Evolutionary conservation across 2,329 filamentous ascomycete species (phyloP).

Genomic region (Cryphonectria japonica): DNA sequence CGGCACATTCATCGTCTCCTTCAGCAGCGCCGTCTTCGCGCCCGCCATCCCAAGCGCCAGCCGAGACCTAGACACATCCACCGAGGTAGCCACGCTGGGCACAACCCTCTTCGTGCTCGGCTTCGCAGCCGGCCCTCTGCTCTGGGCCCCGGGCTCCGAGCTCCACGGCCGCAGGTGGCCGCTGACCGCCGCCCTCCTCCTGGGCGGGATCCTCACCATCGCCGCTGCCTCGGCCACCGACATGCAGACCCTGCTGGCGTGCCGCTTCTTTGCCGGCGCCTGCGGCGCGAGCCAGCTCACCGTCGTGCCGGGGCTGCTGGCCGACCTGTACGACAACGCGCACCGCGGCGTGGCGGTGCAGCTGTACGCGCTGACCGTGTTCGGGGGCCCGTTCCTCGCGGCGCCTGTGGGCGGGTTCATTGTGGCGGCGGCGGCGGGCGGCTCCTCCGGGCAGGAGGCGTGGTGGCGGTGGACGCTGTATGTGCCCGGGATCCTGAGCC

Average conservation of each 20-base stretch:
- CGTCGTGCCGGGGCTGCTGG: slow-evolving; percentile 23
- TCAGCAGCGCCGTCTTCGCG: slow-evolving; percentile 30
- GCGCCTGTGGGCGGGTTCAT: slow-evolving; percentile 21
- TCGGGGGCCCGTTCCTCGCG: slow-evolving; percentile 25
- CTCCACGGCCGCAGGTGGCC: slow-evolving; percentile 41
- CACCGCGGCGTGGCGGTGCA: slow-evolving; percentile 25
- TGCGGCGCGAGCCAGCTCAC: slow-evolving; percentile 27
- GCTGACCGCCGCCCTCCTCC: slow-evolving; percentile 38
- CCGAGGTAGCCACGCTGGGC: slow-evolving; percentile 41
- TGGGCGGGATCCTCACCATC: slow-evolving; percentile 40
- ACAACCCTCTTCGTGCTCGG: slow-evolving; percentile 44
- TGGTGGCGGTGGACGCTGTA: slow-evolving; percentile 26
- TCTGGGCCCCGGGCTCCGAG: slow-evolving; percentile 40
- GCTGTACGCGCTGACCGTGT: slow-evolving; percentile 24
- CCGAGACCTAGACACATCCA: slow-evolving; percentile 18
- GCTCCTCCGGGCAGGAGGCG: background rate
- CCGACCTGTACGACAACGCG: slow-evolving; percentile 21
- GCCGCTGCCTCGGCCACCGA: slow-evolving; percentile 43
- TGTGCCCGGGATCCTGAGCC: slow-evolving; percentile 18
- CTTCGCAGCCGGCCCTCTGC: slow-evolving; percentile 41
- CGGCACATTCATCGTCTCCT: slow-evolving; percentile 29
- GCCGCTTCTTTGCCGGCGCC: slow-evolving; percentile 21
- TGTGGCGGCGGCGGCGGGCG: background rate
- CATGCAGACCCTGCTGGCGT: slow-evolving; percentile 31
- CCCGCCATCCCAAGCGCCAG: slow-evolving; percentile 20